Evolutionary conservation across 345 rosid species (phyloP), one percentile per base, ranked within the genome.

Genomic region (Heritiera littoralis): DNA sequence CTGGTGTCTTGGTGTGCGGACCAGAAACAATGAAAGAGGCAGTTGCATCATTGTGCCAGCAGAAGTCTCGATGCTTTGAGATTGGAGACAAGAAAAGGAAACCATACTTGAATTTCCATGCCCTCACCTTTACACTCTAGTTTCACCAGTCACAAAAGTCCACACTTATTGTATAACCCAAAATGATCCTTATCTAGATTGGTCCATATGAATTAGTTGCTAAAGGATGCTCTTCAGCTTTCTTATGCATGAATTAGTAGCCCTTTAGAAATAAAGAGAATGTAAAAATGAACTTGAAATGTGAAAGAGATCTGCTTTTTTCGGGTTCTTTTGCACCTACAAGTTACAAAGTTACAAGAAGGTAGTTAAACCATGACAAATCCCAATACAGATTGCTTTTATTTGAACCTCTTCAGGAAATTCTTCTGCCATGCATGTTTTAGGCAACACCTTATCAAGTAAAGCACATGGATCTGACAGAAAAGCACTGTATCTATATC

Each of bases 1-100:
- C 86, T 3, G 96, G 94, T 84, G 93, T 92, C 13, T 73, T 94
- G 74, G 98, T 94, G 49, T 92, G 97, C 60, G 97, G 97, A 84
- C 98, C 96, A 11, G 93, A 88, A 83, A 66, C 85, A 9, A 86
- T 94, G 94, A 88, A 90, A 81, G 89, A 88, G 63, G 81, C 85
- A 11, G 90, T 92, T n/a, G 97, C 94, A 79, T 80, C 79, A 54
- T 4, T 79, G 5, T 86, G 93, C 89, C 83, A 56, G 82, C 49
- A 79, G 51, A 86, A 75, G 78, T 81, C 82, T 67, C 82, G 18
- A 45, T 79, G 85, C 70, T 74, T 79, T 12, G 58, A 73, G 18
- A 43, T 81, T 41, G 81, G 71, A 23, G 64, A 83, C 11, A 78
- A 78, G 48, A 79, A 75, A 67, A 84, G 70, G 49, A 85, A 85